Percentiles rank a stretch among this genome's conserved stretches.
phyloP scores from a whole-genome alignment of 495 filamentous ascomycete species.

The Amniculicola lignicola region DNA sequence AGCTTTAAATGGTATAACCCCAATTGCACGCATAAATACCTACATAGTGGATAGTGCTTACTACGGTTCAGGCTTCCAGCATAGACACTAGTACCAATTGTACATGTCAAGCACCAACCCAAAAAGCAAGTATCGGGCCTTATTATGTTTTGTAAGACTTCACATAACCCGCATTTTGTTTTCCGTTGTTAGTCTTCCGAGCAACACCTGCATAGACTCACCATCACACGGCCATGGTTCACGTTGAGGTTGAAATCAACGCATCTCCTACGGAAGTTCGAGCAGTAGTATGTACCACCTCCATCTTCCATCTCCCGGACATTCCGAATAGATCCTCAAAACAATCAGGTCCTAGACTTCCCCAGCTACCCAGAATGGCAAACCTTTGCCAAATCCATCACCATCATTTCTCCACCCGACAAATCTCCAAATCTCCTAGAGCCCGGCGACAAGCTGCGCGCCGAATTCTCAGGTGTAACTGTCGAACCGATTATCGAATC shows the following conservation, averaged over 20 bases:
- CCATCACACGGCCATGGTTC: too few relatives aligned
- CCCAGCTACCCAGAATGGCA: slow-evolving; percentile 7
- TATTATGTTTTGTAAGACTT: too few relatives aligned
- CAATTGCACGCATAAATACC: too few relatives aligned
- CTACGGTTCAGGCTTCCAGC: too few relatives aligned
- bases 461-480: background rate
- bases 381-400: slow-evolving; percentile 1
- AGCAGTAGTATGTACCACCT: slow-evolving; percentile 2
- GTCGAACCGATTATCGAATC: background rate
- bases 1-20: too few relatives aligned
- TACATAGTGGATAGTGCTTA: too few relatives aligned
- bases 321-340: background rate
- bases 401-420: background rate
- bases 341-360: slow-evolving; percentile 11
- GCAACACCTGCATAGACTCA: too few relatives aligned
- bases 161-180: too few relatives aligned
- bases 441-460: slow-evolving; percentile 1
- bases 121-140: too few relatives aligned
- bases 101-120: too few relatives aligned
- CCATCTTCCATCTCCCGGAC: background rate
- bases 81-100: too few relatives aligned
- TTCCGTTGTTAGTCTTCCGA: too few relatives aligned
- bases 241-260: slow-evolving; percentile 4
- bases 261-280: slow-evolving; percentile 3
- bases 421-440: background rate